Percentiles rank a stretch among this genome's conserved stretches.
Evolutionary conservation across 805 yeast species (phyloP).

Genomic region (Lipomyces yamanashiensis): DNA sequence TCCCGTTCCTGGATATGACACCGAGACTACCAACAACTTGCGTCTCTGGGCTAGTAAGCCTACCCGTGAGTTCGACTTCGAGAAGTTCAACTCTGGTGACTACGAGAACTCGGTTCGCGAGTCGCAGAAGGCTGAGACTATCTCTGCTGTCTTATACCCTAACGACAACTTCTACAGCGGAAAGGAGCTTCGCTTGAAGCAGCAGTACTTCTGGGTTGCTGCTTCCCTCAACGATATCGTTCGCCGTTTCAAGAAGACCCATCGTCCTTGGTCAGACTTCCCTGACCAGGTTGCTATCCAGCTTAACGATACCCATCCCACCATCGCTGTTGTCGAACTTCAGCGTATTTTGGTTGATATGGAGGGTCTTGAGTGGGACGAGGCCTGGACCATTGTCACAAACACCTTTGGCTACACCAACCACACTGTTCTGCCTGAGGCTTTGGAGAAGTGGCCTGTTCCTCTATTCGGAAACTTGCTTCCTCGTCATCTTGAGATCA

Average conservation of each 20-base stretch:
- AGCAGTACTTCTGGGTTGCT: constrained; percentile 96
- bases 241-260: constrained; percentile 82
- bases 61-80: constrained; percentile 87
- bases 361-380: constrained; percentile 79
- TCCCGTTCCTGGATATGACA: constrained; percentile 87
- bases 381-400: constrained; percentile 84
- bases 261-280: constrained; percentile 78
- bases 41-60: constrained; percentile 91
- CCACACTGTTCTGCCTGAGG: constrained; percentile 94
- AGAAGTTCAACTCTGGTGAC: constrained; percentile 89
- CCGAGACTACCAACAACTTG: constrained; percentile 80
- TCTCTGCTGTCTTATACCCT: constrained; percentile 91
- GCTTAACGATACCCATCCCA: constrained; percentile 93
- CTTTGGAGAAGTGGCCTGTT: constrained; percentile 94
- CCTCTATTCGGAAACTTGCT: constrained; percentile 74
- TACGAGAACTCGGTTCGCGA: constrained; percentile 80
- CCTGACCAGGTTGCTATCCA: constrained; percentile 89
- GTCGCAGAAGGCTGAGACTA: constrained; percentile 88
- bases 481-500: constrained; percentile 90
- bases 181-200: constrained; percentile 88
- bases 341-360: constrained; percentile 84
- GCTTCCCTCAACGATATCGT: constrained; percentile 91
- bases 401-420: constrained; percentile 88
- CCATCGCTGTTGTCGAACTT: constrained; percentile 86
- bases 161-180: constrained; percentile 92